Conservation (phyloP, 1,139 yeast genomes). For the Ashbya aceris region DNA sequence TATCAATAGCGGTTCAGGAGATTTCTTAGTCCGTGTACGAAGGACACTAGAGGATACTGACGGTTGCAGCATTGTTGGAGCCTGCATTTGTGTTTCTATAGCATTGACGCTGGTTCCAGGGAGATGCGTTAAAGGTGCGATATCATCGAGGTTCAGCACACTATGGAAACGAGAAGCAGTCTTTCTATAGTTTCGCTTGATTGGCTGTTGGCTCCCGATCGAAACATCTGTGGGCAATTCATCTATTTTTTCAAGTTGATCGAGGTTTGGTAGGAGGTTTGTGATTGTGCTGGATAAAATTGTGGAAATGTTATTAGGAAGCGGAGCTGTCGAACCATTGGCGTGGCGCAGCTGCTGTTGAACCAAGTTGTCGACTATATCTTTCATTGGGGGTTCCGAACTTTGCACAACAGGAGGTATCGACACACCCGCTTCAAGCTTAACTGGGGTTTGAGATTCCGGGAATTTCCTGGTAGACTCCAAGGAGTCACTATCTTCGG, state of each 20-base stretch:
- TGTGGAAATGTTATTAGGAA: conserved; percentile 24
- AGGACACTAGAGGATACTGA: background rate
- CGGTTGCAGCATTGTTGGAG: background rate
- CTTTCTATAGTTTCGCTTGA: conserved; percentile 1
- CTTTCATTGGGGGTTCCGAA: background rate
- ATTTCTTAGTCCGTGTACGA: background rate
- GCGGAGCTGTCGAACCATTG: conserved; percentile 9
- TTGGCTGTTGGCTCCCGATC: background rate
- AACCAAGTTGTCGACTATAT: background rate
- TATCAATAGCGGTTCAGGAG: background rate
- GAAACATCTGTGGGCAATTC: background rate
- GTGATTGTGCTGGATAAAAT: conserved; percentile 28
- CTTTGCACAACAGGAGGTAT: background rate
- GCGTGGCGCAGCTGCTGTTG: background rate
- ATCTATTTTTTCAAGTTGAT: conserved; percentile 4
- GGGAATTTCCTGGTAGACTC: no score
- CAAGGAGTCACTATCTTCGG: background rate
- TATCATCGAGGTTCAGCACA: conserved; percentile 1
- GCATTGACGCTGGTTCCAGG: background rate
- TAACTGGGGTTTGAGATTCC: background rate
- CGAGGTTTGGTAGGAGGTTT: conserved; percentile 18
- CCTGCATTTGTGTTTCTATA: background rate
- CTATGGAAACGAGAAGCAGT: conserved; percentile 6
- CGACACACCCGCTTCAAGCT: background rate
- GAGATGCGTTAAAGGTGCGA: background rate